These are phyloP conservation scores for Blastocystis sp. DNA, from an alignment of 352 stramenopile genomes.

Conservation along the genomic window DNA sequence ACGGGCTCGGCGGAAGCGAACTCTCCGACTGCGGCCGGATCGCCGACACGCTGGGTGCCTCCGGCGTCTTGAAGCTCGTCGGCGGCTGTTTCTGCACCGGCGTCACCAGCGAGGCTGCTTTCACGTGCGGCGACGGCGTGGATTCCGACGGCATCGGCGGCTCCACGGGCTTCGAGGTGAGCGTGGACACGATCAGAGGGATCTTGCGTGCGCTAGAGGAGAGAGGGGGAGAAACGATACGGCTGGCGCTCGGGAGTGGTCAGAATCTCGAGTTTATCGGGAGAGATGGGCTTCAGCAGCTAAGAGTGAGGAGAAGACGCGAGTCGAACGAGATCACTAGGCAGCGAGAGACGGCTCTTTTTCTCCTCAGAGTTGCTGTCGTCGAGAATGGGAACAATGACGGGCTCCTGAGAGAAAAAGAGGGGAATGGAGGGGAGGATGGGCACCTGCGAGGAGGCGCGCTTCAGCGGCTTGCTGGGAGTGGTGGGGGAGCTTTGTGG, in stretches of 20 bases:
- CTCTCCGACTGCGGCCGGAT: neutral
- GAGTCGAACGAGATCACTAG: neutral
- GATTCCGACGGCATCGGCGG: too few species aligned
- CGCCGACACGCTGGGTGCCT: neutral
- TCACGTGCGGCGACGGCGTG: too few species aligned
- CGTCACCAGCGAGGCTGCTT: too few species aligned
- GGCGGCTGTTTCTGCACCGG: too few species aligned
- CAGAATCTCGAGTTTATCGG: neutral
- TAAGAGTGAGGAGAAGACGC: neutral
- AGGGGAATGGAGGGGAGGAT: neutral
- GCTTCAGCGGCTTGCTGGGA: too few species aligned
- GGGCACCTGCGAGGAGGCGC: neutral
- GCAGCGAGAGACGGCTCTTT: neutral
- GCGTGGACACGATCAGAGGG: neutral
- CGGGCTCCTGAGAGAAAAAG: neutral
- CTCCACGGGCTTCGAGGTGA: too few species aligned
- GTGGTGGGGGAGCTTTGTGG: too few species aligned
- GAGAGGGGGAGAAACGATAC: neutral
- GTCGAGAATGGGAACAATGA: neutral
- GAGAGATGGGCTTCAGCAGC: conserved; percentile 15
- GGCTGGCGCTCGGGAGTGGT: neutral
- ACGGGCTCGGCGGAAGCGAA: neutral
- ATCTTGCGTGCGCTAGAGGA: neutral
- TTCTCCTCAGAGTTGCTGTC: neutral
- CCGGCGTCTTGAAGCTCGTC: too few species aligned